Conservation (phyloP, 2,329 filamentous ascomycete genomes). For the Lasiodiplodia citricola region DNA sequence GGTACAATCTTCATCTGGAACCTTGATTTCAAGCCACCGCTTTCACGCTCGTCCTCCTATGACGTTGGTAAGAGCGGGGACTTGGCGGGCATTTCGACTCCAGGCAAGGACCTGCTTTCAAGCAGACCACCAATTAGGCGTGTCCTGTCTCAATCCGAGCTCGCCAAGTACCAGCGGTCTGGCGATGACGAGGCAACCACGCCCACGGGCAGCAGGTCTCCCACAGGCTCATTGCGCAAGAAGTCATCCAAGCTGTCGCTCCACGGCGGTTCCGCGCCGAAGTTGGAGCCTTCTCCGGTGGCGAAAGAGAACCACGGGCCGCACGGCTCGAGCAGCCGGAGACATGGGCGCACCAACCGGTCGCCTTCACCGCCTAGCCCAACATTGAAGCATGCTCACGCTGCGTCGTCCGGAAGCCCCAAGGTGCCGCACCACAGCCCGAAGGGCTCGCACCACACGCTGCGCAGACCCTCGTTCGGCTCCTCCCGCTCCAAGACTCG, state of each 20-base stretch:
- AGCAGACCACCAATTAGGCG: slow-evolving; percentile 76
- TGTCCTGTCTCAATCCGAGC: slow-evolving; percentile 83
- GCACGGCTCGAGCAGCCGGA: slow-evolving; percentile 30
- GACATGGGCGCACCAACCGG: slow-evolving; percentile 38
- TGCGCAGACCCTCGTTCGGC: slow-evolving; percentile 18
- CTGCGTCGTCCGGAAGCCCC: slow-evolving; percentile 5
- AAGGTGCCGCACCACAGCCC: slow-evolving; percentile 17
- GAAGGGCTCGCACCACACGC: slow-evolving; percentile 14
- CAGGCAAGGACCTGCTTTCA: slow-evolving; percentile 40
- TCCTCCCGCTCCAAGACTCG: slow-evolving; percentile 19
- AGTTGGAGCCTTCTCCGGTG: slow-evolving; percentile 50
- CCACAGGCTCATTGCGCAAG: slow-evolving; percentile 55
- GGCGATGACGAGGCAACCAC: slow-evolving; percentile 46
- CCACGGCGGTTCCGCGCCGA: slow-evolving; percentile 42
- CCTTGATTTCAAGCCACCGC: slow-evolving; percentile 36
- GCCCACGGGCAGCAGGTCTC: slow-evolving; percentile 50
- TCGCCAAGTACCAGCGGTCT: slow-evolving; percentile 73
- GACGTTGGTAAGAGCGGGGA: slow-evolving; percentile 46
- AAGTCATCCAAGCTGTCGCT: slow-evolving; percentile 60
- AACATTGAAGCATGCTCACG: neutral
- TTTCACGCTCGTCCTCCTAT: slow-evolving; percentile 34
- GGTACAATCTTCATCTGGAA: slow-evolving; percentile 58
- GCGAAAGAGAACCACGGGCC: neutral
- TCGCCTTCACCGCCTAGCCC: slow-evolving; percentile 51
- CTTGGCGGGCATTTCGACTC: slow-evolving; percentile 38